These are phyloP conservation scores for Ulmus americana DNA, from an alignment of 331 rosid genomes.

Conservation along the genomic window DNA sequence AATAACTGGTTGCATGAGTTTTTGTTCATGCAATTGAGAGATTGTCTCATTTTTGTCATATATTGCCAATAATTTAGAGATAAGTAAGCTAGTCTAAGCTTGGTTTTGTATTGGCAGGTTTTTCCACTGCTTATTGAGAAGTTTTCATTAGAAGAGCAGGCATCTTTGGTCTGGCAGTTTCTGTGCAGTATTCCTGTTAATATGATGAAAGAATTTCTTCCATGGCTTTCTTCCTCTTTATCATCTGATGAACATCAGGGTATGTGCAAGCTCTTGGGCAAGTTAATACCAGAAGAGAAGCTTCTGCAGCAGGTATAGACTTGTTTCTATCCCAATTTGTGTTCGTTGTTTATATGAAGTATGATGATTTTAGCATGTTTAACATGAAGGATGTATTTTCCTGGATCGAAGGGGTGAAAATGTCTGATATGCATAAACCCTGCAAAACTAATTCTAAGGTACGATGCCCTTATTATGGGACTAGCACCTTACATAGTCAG, in stretches of 20 bases:
- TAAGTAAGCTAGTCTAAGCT: constrained; percentile 8
- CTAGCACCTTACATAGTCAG: constrained; percentile 33
- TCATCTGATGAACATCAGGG: constrained; percentile 77
- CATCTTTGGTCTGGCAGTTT: constrained; percentile 91
- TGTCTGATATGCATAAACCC: constrained; percentile 10
- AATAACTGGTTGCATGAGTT: no score
- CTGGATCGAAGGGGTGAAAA: constrained; percentile 69
- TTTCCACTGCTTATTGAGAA: constrained; percentile 89
- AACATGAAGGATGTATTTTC: constrained; percentile 64
- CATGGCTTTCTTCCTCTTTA: constrained; percentile 80
- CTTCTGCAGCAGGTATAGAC: constrained; percentile 80
- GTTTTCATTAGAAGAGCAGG: constrained; percentile 80
- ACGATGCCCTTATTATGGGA: constrained; percentile 32
- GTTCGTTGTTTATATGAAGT: neutral
- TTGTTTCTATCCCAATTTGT: constrained; percentile 9
- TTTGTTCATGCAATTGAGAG: neutral
- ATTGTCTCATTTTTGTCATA: neutral
- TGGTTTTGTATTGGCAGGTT: constrained; percentile 51
- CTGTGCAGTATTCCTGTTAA: constrained; percentile 94
- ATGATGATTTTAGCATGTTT: constrained; percentile 17
- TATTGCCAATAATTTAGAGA: neutral
- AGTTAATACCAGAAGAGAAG: constrained; percentile 77
- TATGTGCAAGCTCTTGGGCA: constrained; percentile 57
- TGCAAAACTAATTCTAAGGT: constrained; percentile 16
- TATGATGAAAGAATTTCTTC: constrained; percentile 90